Evolutionary conservation across 169 alveolate genomes (phyloP).

Genomic region (Eimeria zaria): DNA sequence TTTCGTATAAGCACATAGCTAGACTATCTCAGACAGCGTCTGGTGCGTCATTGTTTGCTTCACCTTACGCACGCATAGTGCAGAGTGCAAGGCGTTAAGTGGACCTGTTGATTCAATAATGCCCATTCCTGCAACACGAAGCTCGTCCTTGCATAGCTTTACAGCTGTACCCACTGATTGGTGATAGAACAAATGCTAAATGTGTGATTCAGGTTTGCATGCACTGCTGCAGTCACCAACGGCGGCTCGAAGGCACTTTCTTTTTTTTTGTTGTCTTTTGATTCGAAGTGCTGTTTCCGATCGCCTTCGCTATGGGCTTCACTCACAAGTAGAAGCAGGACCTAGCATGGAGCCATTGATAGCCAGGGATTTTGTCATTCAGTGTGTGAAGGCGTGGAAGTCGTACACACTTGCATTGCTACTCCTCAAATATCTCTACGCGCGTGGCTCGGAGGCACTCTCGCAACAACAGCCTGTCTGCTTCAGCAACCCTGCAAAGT

Average conservation of each 20-base stretch:
- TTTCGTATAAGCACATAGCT: conserved; percentile 55
- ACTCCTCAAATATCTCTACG: conserved; percentile 68
- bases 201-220: conserved; percentile 66
- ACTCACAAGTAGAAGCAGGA: neutral
- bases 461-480: conserved; percentile 62
- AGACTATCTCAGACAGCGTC: conserved; percentile 63
- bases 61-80: neutral
- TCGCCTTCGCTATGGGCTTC: conserved; percentile 67
- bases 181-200: neutral
- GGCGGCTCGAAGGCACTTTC: conserved; percentile 69
- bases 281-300: conserved; percentile 65
- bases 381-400: conserved; percentile 76
- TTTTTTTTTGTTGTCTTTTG: conserved; percentile 61
- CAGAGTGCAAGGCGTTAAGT: neutral
- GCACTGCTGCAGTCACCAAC: conserved; percentile 78
- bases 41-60: neutral
- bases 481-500: conserved; percentile 24
- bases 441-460: conserved; percentile 67
- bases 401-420: conserved; percentile 59
- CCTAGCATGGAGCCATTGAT: neutral
- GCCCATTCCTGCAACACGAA: neutral
- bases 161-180: neutral
- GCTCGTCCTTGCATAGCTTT: neutral
- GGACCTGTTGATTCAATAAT: neutral
- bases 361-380: conserved; percentile 32